These are phyloP conservation scores for Candida wancherniae DNA, from an alignment of 805 yeast genomes.

Conservation along the genomic window DNA sequence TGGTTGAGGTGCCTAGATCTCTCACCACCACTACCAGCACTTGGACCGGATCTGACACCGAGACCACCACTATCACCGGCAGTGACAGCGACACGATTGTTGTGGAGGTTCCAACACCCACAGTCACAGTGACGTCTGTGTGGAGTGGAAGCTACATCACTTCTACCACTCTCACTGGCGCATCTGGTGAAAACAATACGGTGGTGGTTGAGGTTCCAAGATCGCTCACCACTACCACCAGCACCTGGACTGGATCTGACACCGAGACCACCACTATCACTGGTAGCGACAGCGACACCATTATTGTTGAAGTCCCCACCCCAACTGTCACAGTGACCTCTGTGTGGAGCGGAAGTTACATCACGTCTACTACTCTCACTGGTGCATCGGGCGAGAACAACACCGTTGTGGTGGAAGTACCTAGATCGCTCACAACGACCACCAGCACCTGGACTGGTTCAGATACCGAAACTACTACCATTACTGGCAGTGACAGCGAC, in stretches of 20 bases:
- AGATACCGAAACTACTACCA: conserved; percentile 1
- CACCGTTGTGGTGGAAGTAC: conserved; percentile 12
- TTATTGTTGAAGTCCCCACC: conserved; percentile 10
- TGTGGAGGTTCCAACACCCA: conserved; percentile 9
- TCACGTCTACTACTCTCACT: conserved; percentile 6
- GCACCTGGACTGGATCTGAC: conserved; percentile 7
- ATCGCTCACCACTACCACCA: conserved; percentile 6
- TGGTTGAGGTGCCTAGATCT: conserved; percentile 9
- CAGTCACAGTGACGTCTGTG: conserved; percentile 6
- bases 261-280: conserved; percentile 1
- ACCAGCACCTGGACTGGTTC: conserved; percentile 14
- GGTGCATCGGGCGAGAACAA: conserved; percentile 4
- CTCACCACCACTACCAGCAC: conserved; percentile 12
- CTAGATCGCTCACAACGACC: conserved; percentile 5
- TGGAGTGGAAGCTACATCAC: conserved; percentile 4
- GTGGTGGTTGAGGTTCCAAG: conserved; percentile 12
- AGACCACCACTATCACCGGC: not conserved
- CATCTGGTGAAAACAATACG: conserved; percentile 12
- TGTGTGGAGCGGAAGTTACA: conserved; percentile 5
- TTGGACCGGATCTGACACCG: conserved; percentile 5
- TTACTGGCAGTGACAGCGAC: not conserved
- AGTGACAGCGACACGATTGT: conserved; percentile 2
- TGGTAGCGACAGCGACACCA: conserved; percentile 3
- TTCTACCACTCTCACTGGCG: conserved; percentile 5
- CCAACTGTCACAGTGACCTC: conserved; percentile 8